Evolutionary conservation across 106 monocot genomes (phyloP), one percentile per base, ranked within the genome.

Genomic region (Narthecium ossifragum): DNA sequence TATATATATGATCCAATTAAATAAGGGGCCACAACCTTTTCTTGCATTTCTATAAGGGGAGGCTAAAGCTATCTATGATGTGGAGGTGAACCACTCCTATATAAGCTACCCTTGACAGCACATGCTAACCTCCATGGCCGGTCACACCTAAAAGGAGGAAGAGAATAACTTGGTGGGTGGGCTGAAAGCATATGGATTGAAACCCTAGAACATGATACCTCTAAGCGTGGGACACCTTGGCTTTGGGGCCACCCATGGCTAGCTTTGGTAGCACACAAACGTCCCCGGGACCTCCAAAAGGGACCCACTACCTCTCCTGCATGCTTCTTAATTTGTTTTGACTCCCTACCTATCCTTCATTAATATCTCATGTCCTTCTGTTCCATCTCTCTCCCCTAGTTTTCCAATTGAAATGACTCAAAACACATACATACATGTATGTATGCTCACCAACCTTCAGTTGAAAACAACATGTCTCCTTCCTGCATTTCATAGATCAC

Each of bases 61-160:
- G n/a, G n/a, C n/a, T n/a, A n/a, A n/a, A n/a, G n/a, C n/a, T n/a
- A n/a, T n/a, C n/a, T n/a, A n/a, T n/a, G n/a, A n/a, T n/a, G n/a
- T n/a, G n/a, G n/a, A n/a, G n/a, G n/a, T n/a, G n/a, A n/a, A n/a
- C n/a, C n/a, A n/a, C n/a, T n/a, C n/a, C n/a, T n/a, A n/a, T n/a
- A n/a, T n/a, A n/a, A n/a, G n/a, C n/a, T n/a, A n/a, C 48, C 48
- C 49, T 33, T 63, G 49, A 51, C 1, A 25, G 48, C 63, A 63
- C 63, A 63, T 63, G 63, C 39, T 11, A 39, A 43, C 43, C 43
- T 43, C 43, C 43, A 43, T 43, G 43, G 43, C 43, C 43, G 18
- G 14, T 43, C 43, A 13, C 43, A 11, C 10, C 43, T 43, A 17
- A 43, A 43, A 43, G 18, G 18, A 43, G 43, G 43, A 43, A 43